These are phyloP conservation scores for Russula sp. DNA, from an alignment of 768 basidiomycete genomes.

Conservation along the genomic window DNA sequence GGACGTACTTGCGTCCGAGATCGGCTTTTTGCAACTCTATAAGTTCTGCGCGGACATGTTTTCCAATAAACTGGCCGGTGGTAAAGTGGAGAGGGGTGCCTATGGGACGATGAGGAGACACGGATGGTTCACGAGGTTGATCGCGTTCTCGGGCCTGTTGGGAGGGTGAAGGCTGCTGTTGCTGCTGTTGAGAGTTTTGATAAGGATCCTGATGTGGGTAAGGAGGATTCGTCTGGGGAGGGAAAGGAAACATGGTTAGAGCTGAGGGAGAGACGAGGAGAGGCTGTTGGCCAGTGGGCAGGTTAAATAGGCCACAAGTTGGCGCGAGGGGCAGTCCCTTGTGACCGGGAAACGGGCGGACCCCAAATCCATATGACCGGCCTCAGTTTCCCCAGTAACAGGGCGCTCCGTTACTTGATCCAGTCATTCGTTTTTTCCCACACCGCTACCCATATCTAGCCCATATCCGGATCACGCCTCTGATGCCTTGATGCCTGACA, in stretches of 20 bases:
- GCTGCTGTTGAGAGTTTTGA: constrained; percentile 2
- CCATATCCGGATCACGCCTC: constrained; percentile 6
- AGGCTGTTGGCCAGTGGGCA: neutral
- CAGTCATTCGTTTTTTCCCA: constrained; percentile 11
- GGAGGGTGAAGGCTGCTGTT: constrained; percentile 2
- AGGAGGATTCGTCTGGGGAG: constrained; percentile 3
- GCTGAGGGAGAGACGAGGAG: constrained; percentile 13
- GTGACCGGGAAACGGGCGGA: constrained; percentile 24
- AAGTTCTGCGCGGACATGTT: constrained; percentile 33
- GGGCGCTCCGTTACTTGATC: constrained; percentile 26
- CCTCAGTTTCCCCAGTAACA: constrained; percentile 20
- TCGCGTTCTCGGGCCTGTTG: constrained; percentile 18
- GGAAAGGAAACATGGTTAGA: constrained; percentile 22
- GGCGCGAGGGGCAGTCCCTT: constrained; percentile 17
- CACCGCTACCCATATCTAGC: neutral
- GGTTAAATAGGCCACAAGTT: constrained; percentile 28
- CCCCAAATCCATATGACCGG: constrained; percentile 8
- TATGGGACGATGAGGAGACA: constrained; percentile 24
- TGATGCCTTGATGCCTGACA: constrained; percentile 4
- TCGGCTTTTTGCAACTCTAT: constrained; percentile 37
- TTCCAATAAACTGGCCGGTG: constrained; percentile 36
- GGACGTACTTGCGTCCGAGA: constrained; percentile 37
- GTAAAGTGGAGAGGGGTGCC: constrained; percentile 34
- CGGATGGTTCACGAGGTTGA: constrained; percentile 18
- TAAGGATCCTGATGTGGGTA: constrained; percentile 11